Base-by-base conservation (phyloP, 163 green algal genomes). In the Chlamydomonas reinhardtii region DNA sequence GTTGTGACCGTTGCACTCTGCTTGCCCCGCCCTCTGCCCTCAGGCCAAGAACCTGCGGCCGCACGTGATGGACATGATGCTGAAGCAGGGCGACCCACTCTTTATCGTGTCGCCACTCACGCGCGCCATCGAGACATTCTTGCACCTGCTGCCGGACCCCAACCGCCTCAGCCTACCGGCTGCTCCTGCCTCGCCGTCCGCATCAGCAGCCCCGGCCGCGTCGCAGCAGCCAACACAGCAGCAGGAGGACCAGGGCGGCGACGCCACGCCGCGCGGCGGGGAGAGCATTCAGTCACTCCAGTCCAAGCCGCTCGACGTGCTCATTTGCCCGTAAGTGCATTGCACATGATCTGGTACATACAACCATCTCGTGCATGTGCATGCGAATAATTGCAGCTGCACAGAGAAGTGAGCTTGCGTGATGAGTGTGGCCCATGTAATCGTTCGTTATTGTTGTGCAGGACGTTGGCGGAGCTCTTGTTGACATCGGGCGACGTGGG, bases 81-180 rank as follows among this genome's bases (percentile, higher is more conserved):
- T 78, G 54, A 68, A 85, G 79, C 79, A 78, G 25, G 79, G 79
- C 34, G 79, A 85, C 68, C 79, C 79, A 25, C 79, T 85, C 8
- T 85, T 85, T 34, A 62, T 85, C 25, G 69, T 85, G 34, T 85
- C 79, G 4, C 79, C 79, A 25, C 54, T 85, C n/a, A 76, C 79
- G 17, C 79, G 79, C 16, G 79, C 79, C 79, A 85, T 85, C 48
- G 68, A 85, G 79, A 85, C 79, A 2, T 85, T 85, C 54, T 52
- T 85, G 79, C 52, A 70, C 31, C 73, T 85, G 79, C 79, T 85
- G 69, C 79, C 79, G 2, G 68, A 78, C 54, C 79, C 79, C 25
- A 52, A 78, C 52, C 79, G 79, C n/a, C 79, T 85, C 29, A 19
- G 69, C 54, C 3, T 62, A 32, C n/a, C 59, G 31, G 15, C 74